These are phyloP conservation scores for Salvia hispanica DNA, from an alignment of 257 asterid species.

Conservation along the genomic window DNA sequence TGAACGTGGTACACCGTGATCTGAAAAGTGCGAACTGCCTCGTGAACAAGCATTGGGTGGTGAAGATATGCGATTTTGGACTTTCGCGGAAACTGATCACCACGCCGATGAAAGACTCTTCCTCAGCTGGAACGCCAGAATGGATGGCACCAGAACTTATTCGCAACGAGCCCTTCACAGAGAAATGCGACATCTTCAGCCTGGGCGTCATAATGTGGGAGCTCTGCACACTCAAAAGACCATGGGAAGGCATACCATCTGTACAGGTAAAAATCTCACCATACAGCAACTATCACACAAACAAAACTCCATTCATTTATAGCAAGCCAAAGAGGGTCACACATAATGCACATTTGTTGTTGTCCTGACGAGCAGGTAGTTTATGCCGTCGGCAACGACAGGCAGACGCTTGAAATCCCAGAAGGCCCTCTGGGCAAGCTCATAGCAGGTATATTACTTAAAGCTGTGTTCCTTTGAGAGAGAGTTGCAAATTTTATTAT, in stretches of 20 bases:
- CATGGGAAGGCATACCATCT: constrained; percentile 86
- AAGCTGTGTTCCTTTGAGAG: not conserved
- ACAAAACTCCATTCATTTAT: not conserved
- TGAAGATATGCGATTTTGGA: constrained; percentile 92
- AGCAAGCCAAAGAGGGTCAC: no score
- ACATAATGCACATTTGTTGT: not conserved
- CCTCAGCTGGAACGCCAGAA: constrained; percentile 93
- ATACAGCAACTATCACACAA: not conserved
- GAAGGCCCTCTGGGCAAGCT: constrained; percentile 76
- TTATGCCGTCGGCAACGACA: constrained; percentile 78
- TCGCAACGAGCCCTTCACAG: constrained; percentile 87
- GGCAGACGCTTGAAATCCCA: constrained; percentile 74
- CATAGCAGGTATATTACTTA: constrained; percentile 67
- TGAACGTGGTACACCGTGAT: constrained; percentile 89
- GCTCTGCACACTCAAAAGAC: constrained; percentile 76
- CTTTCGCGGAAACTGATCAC: constrained; percentile 66
- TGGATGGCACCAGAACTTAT: constrained; percentile 99
- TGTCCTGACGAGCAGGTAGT: constrained; percentile 53
- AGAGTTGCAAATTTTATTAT: not conserved
- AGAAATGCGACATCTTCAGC: constrained; percentile 85
- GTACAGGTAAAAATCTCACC: constrained; percentile 52
- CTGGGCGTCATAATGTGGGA: constrained; percentile 94
- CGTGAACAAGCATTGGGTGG: constrained; percentile 81
- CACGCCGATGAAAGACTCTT: constrained; percentile 57
- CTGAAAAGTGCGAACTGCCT: constrained; percentile 95